Conservation (phyloP, 148 eudicot genomes). For the Rhododendron henanense region DNA sequence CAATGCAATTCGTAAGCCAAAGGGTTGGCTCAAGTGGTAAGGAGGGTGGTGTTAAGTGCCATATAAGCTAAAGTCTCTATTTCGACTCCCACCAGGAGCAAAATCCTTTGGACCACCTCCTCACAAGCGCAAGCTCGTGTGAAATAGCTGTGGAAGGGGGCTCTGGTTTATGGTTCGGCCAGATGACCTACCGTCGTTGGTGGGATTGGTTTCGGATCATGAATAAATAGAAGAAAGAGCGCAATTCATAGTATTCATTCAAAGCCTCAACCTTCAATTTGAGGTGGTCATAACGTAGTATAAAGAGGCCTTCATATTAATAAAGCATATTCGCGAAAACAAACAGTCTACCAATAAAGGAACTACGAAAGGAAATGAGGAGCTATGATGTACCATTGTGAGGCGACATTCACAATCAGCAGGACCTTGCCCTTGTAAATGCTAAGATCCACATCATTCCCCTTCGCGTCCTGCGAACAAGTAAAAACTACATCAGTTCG, state of each 20-base stretch:
- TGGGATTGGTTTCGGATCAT: neutral
- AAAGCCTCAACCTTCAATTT: neutral
- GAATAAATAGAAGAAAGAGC: neutral
- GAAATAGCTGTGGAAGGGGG: neutral
- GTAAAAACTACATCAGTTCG: neutral
- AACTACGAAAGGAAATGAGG: neutral
- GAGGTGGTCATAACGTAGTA: neutral
- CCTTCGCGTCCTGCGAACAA: slow-evolving; percentile 35
- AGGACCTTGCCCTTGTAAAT: slow-evolving; percentile 43
- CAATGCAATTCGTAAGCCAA: neutral
- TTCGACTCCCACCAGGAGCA: neutral
- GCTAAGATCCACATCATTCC: slow-evolving; percentile 47
- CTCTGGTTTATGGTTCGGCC: neutral
- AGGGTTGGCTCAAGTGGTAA: neutral
- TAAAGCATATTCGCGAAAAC: neutral
- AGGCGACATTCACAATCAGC: slow-evolving; percentile 52
- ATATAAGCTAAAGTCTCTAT: neutral
- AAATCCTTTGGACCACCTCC: neutral
- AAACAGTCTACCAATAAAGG: neutral
- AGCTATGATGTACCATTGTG: slow-evolving; percentile 35
- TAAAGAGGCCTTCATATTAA: neutral
- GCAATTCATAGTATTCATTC: neutral
- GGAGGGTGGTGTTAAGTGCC: neutral
- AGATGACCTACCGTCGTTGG: neutral
- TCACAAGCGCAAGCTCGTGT: neutral